Evolutionary conservation across 257 asterid genomes (phyloP), one percentile per base, ranked within the genome.

Genomic region (Euphrasia confusa): DNA sequence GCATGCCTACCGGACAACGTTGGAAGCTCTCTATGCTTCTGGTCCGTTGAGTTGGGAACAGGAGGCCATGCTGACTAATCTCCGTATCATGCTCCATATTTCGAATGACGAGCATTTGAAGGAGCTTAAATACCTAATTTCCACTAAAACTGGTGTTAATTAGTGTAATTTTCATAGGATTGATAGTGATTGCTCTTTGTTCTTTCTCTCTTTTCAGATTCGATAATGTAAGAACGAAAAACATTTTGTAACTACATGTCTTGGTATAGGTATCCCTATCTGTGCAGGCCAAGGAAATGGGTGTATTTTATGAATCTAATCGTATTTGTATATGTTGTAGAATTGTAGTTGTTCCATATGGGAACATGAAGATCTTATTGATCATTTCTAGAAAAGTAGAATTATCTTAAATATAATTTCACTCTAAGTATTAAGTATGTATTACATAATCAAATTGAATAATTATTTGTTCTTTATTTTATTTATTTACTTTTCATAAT

Each of bases 31-130:
- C 75, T 79, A 77, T 78, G 95, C 86, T 72, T 88, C 94, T 76
- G 98, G 98, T 71, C 94, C 95, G 72, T 86, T 88, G 79, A 91
- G 88, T 74, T 91, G 98, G 96, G 96, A 91, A 33, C 89, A 83
- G 67, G 96, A 91, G 74, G 78, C 89, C 69, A 54, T 88, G 61
- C 73, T 88, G 79, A 91, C 98, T 60, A 74, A 91, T 77, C 96
- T 91, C 70, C 96, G 98, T 59, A 84, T 81, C 48, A 68, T 68
- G 76, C 95, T 91, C 66, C 88, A 82, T 74, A 86, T 91, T 71
- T 85, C 98, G 72, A 86, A 91, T 81, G 98, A 91, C 72, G 94
- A 84, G 77, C 96, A 91, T 81, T 85, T 86, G 86, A 72, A 68
- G 77, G 94, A 85, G 88, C 78, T 91, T 64, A 91, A 79, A 82